phyloP scores from a whole-genome alignment of 202 grass and related monocot genomes.

The Brachypodium distachyon region DNA sequence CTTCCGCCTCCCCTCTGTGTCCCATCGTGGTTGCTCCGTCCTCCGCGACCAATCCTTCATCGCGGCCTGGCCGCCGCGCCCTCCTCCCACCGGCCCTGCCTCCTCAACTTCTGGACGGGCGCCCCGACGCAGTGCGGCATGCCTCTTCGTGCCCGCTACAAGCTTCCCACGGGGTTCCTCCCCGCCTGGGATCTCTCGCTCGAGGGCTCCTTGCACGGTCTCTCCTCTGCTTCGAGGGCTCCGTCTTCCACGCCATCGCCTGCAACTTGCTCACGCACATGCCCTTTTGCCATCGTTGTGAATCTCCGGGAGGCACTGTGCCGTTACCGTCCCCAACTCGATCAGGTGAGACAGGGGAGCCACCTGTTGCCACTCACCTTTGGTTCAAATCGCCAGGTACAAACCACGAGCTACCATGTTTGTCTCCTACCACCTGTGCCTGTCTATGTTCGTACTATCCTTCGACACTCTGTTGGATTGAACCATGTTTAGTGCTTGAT shows the following conservation, averaged over 20 bases:
- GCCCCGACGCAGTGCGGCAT: slow-evolving; percentile 49
- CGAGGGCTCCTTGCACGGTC: slow-evolving; percentile 75
- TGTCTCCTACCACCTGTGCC: too few relatives aligned
- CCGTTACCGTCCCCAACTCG: too few relatives aligned
- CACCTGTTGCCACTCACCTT: too few relatives aligned
- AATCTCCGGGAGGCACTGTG: too few relatives aligned
- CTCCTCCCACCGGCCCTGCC: slow-evolving; percentile 77
- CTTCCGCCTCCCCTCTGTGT: slow-evolving; percentile 60
- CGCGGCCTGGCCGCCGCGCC: slow-evolving; percentile 48
- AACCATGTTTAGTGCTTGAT: too few relatives aligned
- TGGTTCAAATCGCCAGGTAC: too few relatives aligned
- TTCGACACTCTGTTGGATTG: too few relatives aligned
- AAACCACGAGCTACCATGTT: too few relatives aligned
- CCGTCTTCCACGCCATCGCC: slow-evolving; percentile 54
- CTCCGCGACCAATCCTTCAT: slow-evolving; percentile 68
- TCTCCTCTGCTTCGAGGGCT: slow-evolving; percentile 72
- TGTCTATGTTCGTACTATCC: too few relatives aligned
- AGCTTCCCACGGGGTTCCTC: slow-evolving; percentile 67
- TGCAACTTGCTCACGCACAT: slow-evolving; percentile 88
- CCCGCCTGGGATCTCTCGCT: slow-evolving; percentile 86
- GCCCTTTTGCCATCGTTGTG: too few relatives aligned
- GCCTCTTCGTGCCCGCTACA: slow-evolving; percentile 68
- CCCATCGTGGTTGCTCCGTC: slow-evolving; percentile 54
- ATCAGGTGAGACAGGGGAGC: too few relatives aligned
- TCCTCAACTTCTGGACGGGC: slow-evolving; percentile 62